Base-by-base conservation (phyloP, 768 basidiomycete species). In the Antrodiella citrinella region DNA sequence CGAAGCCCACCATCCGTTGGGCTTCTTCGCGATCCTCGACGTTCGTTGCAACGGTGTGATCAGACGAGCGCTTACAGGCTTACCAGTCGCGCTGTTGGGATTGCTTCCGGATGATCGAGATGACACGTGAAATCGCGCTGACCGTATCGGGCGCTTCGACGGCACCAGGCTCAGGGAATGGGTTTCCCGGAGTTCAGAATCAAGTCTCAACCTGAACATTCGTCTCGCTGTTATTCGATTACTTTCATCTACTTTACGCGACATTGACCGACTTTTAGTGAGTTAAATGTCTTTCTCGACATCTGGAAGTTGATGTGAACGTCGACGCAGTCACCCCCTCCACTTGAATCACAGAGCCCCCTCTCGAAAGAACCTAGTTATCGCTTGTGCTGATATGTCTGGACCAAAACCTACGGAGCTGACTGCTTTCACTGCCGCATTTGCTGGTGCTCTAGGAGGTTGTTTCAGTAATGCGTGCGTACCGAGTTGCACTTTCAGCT, bases 391-490 rank as follows among this genome's bases (percentile, higher is more conserved):
- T 20, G 47, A 26, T 23, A 52, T 49, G 52, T 50, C 49, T 19
- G 7, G 44, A 35, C 65, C 72, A 20, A 77, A 82, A 59, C 78
- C 79, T n/a, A 67, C 74, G 10, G 74, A 81, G 48, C 72, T 96
- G 26, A 92, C 92, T 0, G 88, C 94, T 0, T 82, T 93, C 58
- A 92, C 87, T 1, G 80, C 86, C 54, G 95, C 95, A 1, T 72
- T 97, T 49, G 91, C 91, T 41, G 94, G 95, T 3, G 95, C 95
- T 5, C 74, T 97, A 15, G 91, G 94, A 44, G 93, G 87, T 21
- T 92, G 93, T 63, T 91, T 96, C 67, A 85, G 86, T 55, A 91
- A 90, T 58, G 91, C 92, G 89, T 94, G 67, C 65, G 92, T 80
- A 21, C 9, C n/a, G n/a, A 44, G n/a, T n/a, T n/a, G n/a, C n/a